These are phyloP conservation scores for Colletotrichum phormii DNA, from an alignment of 2,329 filamentous ascomycete genomes.

Conservation along the genomic window DNA sequence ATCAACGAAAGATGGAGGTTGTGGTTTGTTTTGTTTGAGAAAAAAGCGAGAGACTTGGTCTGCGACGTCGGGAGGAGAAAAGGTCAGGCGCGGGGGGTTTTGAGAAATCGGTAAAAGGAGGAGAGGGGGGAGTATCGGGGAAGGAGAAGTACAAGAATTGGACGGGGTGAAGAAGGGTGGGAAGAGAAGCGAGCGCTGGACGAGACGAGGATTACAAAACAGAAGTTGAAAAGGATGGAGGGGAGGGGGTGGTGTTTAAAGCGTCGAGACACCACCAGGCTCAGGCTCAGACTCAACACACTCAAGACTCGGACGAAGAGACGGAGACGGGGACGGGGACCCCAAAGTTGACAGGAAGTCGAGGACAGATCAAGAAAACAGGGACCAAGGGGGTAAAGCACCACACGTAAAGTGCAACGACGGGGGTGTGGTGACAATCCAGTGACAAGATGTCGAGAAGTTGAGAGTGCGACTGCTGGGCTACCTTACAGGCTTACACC, in stretches of 20 bases:
- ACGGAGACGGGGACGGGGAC: neutral
- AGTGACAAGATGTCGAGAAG: constrained; percentile 26
- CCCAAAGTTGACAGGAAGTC: constrained; percentile 3
- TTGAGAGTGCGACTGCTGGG: neutral
- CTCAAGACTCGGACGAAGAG: neutral
- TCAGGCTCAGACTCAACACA: neutral
- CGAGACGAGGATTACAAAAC: constrained; percentile 27
- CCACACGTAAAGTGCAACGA: neutral
- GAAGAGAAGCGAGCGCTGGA: constrained; percentile 28
- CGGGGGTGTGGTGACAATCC: constrained; percentile 30
- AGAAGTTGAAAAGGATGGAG: constrained; percentile 24
- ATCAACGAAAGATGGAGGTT: constrained; percentile 12
- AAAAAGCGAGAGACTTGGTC: constrained; percentile 32
- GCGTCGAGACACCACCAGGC: constrained; percentile 11
- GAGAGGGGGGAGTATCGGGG: constrained; percentile 10
- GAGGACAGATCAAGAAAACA: neutral
- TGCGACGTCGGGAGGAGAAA: constrained; percentile 31
- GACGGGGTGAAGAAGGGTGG: constrained; percentile 21
- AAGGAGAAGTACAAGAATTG: constrained; percentile 22
- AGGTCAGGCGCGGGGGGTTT: constrained; percentile 30
- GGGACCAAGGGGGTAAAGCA: neutral
- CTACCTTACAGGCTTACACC: no score
- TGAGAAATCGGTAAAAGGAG: constrained; percentile 9
- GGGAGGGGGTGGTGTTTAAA: constrained; percentile 35
- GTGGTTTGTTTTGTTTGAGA: constrained; percentile 8